These are phyloP conservation scores for Fusarium penzigii DNA, from an alignment of 2,329 filamentous ascomycete genomes.

Conservation along the genomic window DNA sequence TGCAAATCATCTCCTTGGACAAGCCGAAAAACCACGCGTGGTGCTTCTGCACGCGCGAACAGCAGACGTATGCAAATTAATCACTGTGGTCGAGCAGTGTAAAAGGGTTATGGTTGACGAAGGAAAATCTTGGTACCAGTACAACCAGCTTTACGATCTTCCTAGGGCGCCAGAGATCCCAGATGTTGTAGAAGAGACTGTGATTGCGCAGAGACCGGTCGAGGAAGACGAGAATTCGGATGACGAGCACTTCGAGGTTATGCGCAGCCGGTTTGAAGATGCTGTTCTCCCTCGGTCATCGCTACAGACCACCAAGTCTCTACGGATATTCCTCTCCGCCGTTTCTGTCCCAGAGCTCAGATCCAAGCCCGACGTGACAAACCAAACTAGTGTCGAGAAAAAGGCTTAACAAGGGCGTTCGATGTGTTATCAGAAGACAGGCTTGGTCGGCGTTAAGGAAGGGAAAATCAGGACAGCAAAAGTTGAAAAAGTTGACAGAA, in stretches of 20 bases:
- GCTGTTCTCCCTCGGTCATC: conserved; percentile 50
- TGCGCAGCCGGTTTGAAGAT: conserved; percentile 57
- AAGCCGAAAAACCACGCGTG: conserved; percentile 30
- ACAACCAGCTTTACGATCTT: conserved; percentile 57
- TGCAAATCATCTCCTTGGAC: conserved; percentile 44
- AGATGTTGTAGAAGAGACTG: conserved; percentile 44
- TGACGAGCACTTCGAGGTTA: conserved; percentile 56
- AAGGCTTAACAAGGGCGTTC: conserved; percentile 1
- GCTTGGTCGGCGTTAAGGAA: conserved; percentile 9
- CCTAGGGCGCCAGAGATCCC: conserved; percentile 35
- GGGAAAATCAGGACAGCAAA: conserved; percentile 1
- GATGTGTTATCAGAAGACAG: background rate
- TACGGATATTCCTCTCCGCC: conserved; percentile 62
- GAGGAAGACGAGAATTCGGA: conserved; percentile 29
- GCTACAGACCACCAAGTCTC: conserved; percentile 49
- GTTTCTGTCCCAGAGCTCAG: conserved; percentile 57
- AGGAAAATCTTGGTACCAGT: conserved; percentile 54
- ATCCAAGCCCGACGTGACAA: conserved; percentile 45
- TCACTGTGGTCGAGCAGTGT: conserved; percentile 67
- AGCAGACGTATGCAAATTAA: conserved; percentile 61
- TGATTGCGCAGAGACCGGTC: conserved; percentile 32
- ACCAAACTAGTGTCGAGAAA: conserved; percentile 46
- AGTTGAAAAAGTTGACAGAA: conserved; percentile 4
- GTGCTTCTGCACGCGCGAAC: conserved; percentile 55
- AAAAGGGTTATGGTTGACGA: conserved; percentile 55